Evolutionary conservation across 2,329 filamentous ascomycete genomes (phyloP), one percentile per base, ranked within the genome.

Genomic region (Pseudogymnoascus sp.): DNA sequence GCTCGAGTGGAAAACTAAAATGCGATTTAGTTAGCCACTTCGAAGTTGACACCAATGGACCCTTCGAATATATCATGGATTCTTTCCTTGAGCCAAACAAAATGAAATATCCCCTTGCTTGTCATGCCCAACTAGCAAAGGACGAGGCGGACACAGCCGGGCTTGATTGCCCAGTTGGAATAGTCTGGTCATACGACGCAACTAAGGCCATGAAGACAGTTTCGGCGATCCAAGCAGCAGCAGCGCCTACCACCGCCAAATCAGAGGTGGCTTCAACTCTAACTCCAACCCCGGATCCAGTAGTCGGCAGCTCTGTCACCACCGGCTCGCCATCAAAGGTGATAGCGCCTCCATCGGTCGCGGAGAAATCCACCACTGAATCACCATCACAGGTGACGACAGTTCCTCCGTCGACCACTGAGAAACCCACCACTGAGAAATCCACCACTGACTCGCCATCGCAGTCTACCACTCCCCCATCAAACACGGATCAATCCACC

Each of bases 21-120:
- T 59, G 34, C 10, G 28, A 36, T 62, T 31, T 12, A 67, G 66
- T 46, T 23, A 67, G 66, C 36, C 60, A 60, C 44, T 67, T 64
- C 11, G n/a, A 61, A 25, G 63, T 67, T 23, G 63, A 60, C 2
- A 40, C 62, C 11, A 59, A 60, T 31, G 66, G 64, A 12, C 62
- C 56, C 31, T 66, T 64, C 23, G 60, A 60, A 31, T 67, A 65
- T 37, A 61, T 65, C 10, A 44, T 67, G 42, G 53, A 63, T 36
- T 62, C 16, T 3, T 59, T 64, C 34, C 6, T 53, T 2, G 56
- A 64, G 59, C 63, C 66, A 34, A 31, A 12, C 16, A 61, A 59
- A 42, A 34, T 44, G 23, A 56, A 28, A 4, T 66, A 63, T 23
- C 63, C 66, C 5, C 60, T 64, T 28, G 16, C 42, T n/a, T 67